Conservation (phyloP, 495 filamentous ascomycete species). For the Barbatosphaeria neglecta region DNA sequence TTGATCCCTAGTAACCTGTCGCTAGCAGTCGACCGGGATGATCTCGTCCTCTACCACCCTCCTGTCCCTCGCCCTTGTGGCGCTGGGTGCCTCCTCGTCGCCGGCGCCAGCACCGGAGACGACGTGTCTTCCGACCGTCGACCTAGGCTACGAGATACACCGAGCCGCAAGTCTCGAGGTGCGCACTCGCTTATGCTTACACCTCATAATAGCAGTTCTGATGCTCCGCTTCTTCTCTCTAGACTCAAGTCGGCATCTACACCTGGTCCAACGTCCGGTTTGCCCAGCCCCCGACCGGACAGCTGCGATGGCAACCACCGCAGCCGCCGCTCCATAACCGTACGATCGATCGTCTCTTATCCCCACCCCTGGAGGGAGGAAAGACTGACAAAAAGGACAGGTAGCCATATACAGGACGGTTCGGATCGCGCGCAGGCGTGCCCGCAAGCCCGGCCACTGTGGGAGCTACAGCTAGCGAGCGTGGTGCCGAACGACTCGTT, state of each 20-base stretch:
- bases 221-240: neutral
- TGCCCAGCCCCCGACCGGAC: conserved; percentile 1
- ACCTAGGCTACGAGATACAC: conserved; percentile 4
- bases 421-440: neutral
- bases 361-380: neutral
- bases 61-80: neutral
- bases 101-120: neutral
- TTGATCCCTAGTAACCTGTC: no score
- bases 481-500: neutral
- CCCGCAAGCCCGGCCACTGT: neutral
- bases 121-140: neutral
- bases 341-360: neutral
- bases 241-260: neutral
- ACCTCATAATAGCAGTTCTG: no score
- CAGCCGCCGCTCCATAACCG: neutral
- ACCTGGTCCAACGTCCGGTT: conserved; percentile 3
- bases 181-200: no score
- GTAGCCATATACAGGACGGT: neutral
- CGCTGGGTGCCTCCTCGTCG: neutral
- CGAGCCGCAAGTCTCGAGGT: neutral
- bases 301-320: neutral
- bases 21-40: no score
- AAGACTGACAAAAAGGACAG: neutral
- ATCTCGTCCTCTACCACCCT: neutral
- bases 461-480: neutral